These are phyloP conservation scores for Aspergillus thermomutatus DNA, from an alignment of 2,329 filamentous ascomycete species.

Conservation along the genomic window DNA sequence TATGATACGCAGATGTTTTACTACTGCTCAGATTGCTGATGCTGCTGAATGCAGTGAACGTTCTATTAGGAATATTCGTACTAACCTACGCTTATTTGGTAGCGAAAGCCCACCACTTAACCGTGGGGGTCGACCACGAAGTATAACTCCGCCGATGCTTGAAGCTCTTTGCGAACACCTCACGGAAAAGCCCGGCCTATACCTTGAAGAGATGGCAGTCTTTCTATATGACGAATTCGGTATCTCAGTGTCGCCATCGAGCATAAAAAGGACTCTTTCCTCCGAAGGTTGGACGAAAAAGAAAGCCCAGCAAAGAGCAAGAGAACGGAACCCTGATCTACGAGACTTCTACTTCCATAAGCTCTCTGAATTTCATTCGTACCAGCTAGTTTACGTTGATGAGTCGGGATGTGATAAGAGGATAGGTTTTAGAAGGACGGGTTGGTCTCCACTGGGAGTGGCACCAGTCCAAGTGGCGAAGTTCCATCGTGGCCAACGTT, in stretches of 20 bases:
- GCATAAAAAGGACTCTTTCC: constrained; percentile 23
- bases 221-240: constrained; percentile 28
- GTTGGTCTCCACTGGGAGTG: constrained; percentile 28
- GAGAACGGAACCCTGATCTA: constrained; percentile 31
- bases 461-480: constrained; percentile 21
- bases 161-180: constrained; percentile 28
- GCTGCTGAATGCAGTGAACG: no score
- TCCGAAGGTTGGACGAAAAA: constrained; percentile 31
- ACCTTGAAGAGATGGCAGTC: constrained; percentile 27
- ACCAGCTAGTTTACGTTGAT: not conserved
- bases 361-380: constrained; percentile 22
- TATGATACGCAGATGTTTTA: no score
- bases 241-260: constrained; percentile 11
- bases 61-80: no score
- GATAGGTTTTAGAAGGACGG: constrained; percentile 29
- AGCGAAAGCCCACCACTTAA: constrained; percentile 13
- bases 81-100: constrained; percentile 6
- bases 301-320: constrained; percentile 23
- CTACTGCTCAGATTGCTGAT: no score
- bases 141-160: constrained; percentile 25
- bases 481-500: constrained; percentile 20
- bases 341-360: constrained; percentile 30
- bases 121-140: constrained; percentile 13
- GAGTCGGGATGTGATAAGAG: constrained; percentile 34
- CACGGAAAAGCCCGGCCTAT: constrained; percentile 30